These are phyloP conservation scores for Coniosporium apollinis DNA, from an alignment of 495 filamentous ascomycete genomes.

Conservation along the genomic window DNA sequence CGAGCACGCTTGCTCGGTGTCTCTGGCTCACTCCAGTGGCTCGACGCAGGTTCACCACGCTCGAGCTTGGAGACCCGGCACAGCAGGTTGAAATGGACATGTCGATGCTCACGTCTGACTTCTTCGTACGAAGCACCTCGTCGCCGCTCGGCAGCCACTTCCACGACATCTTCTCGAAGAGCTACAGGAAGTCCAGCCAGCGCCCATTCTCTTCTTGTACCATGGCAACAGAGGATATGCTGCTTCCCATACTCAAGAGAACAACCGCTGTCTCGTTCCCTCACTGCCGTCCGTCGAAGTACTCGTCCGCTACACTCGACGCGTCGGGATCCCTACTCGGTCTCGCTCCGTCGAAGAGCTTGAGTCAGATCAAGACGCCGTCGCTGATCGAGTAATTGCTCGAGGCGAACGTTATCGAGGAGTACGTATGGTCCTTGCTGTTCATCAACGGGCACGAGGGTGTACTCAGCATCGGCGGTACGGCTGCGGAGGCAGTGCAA, in stretches of 20 bases:
- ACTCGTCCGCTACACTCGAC: slow-evolving; percentile 14
- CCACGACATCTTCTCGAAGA: slow-evolving; percentile 15
- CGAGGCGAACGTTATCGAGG: slow-evolving; percentile 11
- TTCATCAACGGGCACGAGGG: slow-evolving; percentile 20
- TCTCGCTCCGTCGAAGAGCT: slow-evolving; percentile 16
- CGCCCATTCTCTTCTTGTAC: slow-evolving; percentile 17
- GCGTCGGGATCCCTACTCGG: slow-evolving; percentile 18
- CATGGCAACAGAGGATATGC: slow-evolving; percentile 15
- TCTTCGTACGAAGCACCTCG: slow-evolving; percentile 17
- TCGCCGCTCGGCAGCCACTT: slow-evolving; percentile 18
- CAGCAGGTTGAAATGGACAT: slow-evolving; percentile 21
- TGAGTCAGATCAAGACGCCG: slow-evolving; percentile 15
- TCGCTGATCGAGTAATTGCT: slow-evolving; percentile 16
- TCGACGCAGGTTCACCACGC: slow-evolving; percentile 16
- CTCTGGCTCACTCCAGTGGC: too few relatives aligned
- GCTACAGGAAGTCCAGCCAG: slow-evolving; percentile 7
- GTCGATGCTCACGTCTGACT: slow-evolving; percentile 22
- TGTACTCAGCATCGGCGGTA: slow-evolving; percentile 21
- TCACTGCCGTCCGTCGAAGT: slow-evolving; percentile 20
- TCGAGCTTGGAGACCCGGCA: slow-evolving; percentile 16
- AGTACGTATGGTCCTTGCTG: slow-evolving; percentile 19
- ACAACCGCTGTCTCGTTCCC: slow-evolving; percentile 16
- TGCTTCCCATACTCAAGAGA: slow-evolving; percentile 14
- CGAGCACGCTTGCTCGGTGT: too few relatives aligned
- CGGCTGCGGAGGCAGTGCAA: slow-evolving; percentile 12